Evolutionary conservation across 2,329 filamentous ascomycete species (phyloP), one percentile per base, ranked within the genome.

Genomic region (Scopulariopsis brevicaulis): DNA sequence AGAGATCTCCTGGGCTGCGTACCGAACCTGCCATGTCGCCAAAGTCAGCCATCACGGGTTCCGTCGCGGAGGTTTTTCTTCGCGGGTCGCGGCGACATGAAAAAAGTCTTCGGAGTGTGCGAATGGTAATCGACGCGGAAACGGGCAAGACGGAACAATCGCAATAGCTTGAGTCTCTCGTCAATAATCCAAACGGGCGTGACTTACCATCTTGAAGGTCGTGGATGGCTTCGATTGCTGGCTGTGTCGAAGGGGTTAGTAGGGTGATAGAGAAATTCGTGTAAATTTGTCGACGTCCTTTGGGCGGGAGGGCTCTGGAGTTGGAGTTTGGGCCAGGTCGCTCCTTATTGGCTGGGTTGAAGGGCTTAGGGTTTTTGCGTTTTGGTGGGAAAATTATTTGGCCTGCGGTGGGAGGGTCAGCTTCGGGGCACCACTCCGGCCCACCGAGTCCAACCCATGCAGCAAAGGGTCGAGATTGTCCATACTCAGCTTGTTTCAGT

Each of bases 1-100:
- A 71, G 87, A 82, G 75, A 95, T 93, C 76, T 91, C 84, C 73
- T 86, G 89, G 75, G 89, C 89, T 79, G 90, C 90, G 91, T 96
- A 96, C 79, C 92, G 90, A 83, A 96, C 90, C 91, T 95, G 40
- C 40, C 15, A 72, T 55, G 60, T 25, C 20, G 20, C 50, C 51
- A 20, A 35, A 54, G 56, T 58, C 51, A 58, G 40, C 34, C 24
- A 50, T 53, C 46, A 53, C 24, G n/a, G 55, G 22, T 14, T 20
- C 24, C 25, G 14, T 51, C 40, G 28, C n/a, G 34, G 48, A n/a
- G 10, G 55, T 55, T 32, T 32, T 32, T 32, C 4, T 32, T 46
- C 24, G 54, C n/a, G 37, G 12, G 48, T 18, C n/a, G 48, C 40
- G 28, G 43, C n/a, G 22, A 37, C 11, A 56, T 22, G 15, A 56